A percentile compares a stretch with the other conserved stretches of the same genome.
phyloP scores from a whole-genome alignment of 208 protist genomes.

The Leishmania tropica region DNA sequence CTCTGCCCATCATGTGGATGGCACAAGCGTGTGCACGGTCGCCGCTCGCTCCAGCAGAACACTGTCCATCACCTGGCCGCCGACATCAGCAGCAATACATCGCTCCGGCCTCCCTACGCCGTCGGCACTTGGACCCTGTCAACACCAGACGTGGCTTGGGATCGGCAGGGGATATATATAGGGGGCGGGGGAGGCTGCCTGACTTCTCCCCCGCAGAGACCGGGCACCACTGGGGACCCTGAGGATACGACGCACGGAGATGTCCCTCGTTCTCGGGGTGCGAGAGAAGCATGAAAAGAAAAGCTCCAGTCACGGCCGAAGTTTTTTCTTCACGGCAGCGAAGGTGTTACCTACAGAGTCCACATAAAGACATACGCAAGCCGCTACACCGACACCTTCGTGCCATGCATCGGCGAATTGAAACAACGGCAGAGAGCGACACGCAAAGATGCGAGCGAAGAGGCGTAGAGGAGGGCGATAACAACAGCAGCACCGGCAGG shows the following conservation, averaged over 20 bases:
- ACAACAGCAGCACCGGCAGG: not conserved
- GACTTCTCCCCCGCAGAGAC: too few relatives aligned
- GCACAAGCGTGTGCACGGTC: not conserved
- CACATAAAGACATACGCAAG: too few relatives aligned
- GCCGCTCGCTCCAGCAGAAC: not conserved
- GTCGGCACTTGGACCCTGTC: not conserved
- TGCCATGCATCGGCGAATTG: too few relatives aligned
- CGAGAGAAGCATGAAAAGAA: not conserved
- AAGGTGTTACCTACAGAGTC: too few relatives aligned
- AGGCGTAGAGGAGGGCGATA: not conserved
- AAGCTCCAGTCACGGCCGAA: not conserved
- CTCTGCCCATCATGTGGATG: not conserved
- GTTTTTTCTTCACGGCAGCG: too few relatives aligned
- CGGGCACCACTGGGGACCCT: not conserved
- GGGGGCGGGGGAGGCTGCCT: too few relatives aligned
- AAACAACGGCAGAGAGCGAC: too few relatives aligned
- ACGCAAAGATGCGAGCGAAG: not conserved
- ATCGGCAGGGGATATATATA: not conserved
- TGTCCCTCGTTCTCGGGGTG: not conserved
- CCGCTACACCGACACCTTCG: too few relatives aligned
- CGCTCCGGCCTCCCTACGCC: not conserved
- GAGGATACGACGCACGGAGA: not conserved
- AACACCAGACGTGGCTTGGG: not conserved
- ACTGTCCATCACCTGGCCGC: too few relatives aligned
- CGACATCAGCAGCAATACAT: not conserved